A percentile compares a stretch with the other conserved stretches of the same genome.
Conservation (phyloP, 331 rosid species). For the Quercus lobata region DNA sequence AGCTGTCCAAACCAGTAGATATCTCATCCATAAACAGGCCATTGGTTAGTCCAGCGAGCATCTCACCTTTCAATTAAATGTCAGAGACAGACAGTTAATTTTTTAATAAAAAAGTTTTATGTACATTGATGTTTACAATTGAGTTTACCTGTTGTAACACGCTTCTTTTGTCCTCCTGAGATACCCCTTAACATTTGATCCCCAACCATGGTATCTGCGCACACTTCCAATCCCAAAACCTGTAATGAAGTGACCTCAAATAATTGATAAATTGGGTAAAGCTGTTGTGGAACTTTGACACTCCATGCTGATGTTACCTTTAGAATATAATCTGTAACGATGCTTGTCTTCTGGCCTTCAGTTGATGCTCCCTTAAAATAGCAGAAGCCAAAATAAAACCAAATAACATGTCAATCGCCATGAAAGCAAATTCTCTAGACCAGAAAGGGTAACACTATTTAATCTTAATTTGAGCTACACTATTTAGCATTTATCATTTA, state of each 20-base stretch:
- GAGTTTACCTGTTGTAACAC: constrained; percentile 50
- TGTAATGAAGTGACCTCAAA: background rate
- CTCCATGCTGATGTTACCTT: background rate
- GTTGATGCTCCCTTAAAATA: background rate
- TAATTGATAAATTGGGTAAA: background rate
- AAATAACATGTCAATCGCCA: background rate
- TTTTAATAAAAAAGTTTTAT: no score
- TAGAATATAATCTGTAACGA: no score
- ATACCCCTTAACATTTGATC: constrained; percentile 50
- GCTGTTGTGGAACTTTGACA: background rate
- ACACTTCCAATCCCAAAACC: constrained; percentile 53
- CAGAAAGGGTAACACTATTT: no score
- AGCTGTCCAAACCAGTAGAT: constrained; percentile 81
- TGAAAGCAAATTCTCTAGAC: background rate
- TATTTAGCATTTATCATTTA: background rate
- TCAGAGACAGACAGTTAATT: background rate
- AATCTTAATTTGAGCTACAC: no score
- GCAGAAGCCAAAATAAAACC: background rate
- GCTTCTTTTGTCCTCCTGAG: constrained; percentile 66
- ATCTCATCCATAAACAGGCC: constrained; percentile 25
- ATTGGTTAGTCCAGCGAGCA: constrained; percentile 49
- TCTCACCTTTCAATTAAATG: constrained; percentile 37
- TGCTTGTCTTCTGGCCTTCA: no score
- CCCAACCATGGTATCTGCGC: constrained; percentile 61
- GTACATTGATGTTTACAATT: background rate